A percentile compares a stretch with the other conserved stretches of the same genome.
Evolutionary conservation across 2,329 filamentous ascomycete species (phyloP).

Genomic region (Chrysosphaeria jannelii): DNA sequence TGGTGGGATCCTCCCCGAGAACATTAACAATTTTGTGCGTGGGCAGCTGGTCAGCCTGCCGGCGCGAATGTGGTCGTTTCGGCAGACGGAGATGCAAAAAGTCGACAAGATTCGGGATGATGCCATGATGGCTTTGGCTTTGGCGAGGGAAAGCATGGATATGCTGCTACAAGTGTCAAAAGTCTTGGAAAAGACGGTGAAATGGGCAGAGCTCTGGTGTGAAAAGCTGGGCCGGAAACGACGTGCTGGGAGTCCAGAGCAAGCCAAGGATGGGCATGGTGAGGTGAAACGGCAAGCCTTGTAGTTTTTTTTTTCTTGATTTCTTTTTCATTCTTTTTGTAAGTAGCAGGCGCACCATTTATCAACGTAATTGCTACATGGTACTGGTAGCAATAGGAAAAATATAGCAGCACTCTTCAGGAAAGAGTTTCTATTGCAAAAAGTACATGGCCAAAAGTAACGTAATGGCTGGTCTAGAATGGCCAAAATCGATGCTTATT

Average conservation of each 20-base stretch:
- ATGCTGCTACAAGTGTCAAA: slow-evolving; percentile 82
- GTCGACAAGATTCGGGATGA: slow-evolving; percentile 16
- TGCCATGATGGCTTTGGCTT: slow-evolving; percentile 51
- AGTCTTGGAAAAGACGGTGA: slow-evolving; percentile 66
- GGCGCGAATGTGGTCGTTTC: slow-evolving; percentile 44
- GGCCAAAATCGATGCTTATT: too few relatives aligned
- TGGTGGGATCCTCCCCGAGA: slow-evolving; percentile 71
- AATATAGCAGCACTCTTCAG: too few relatives aligned
- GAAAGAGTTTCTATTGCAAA: too few relatives aligned
- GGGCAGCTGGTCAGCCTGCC: slow-evolving; percentile 63
- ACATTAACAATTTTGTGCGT: slow-evolving; percentile 57
- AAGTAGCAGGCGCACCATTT: slow-evolving; percentile 1
- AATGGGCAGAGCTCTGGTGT: slow-evolving; percentile 79
- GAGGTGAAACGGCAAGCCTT: too few relatives aligned
- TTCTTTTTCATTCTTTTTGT: background rate
- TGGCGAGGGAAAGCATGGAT: slow-evolving; percentile 72
- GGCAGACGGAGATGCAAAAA: slow-evolving; percentile 9
- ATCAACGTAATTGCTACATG: too few relatives aligned
- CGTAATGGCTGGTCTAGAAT: too few relatives aligned
- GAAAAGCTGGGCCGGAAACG: slow-evolving; percentile 33
- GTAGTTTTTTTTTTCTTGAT: too few relatives aligned
- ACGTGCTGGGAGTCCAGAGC: too few relatives aligned
- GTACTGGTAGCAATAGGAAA: too few relatives aligned
- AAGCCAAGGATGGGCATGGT: too few relatives aligned
- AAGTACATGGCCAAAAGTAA: too few relatives aligned